Conservation (phyloP, 2,329 filamentous ascomycete species). For the Colletotrichum ledebouriae region DNA sequence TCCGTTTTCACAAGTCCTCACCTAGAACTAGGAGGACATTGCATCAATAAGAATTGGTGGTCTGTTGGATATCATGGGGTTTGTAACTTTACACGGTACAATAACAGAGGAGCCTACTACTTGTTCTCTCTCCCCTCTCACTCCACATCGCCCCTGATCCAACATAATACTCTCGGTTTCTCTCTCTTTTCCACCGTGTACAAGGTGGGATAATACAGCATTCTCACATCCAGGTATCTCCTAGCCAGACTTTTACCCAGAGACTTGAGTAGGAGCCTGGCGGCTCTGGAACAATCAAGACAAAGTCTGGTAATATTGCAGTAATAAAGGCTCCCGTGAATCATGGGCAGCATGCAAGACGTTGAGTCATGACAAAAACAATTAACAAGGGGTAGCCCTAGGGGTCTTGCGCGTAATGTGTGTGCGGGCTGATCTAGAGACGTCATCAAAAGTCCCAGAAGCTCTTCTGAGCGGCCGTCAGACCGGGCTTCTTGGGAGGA, state of each 20-base stretch:
- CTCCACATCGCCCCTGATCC: slow-evolving; percentile 21
- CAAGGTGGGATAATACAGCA: slow-evolving; percentile 2
- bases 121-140: slow-evolving; percentile 2
- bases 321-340: slow-evolving; percentile 47
- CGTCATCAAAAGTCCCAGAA: slow-evolving; percentile 63
- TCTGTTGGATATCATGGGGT: slow-evolving; percentile 42
- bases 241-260: background rate
- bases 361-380: slow-evolving; percentile 46
- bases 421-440: slow-evolving; percentile 10
- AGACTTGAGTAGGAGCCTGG: background rate
- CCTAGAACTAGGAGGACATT: background rate
- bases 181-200: background rate
- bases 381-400: slow-evolving; percentile 27
- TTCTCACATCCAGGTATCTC: slow-evolving; percentile 20
- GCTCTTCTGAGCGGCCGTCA: slow-evolving; percentile 51
- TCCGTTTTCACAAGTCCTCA: background rate
- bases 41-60: slow-evolving; percentile 20
- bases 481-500: slow-evolving; percentile 55
- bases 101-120: slow-evolving; percentile 25
- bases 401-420: slow-evolving; percentile 23
- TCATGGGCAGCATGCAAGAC: slow-evolving; percentile 52
- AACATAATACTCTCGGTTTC: slow-evolving; percentile 12
- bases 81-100: slow-evolving; percentile 34
- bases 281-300: slow-evolving; percentile 31
- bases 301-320: slow-evolving; percentile 35